These are phyloP conservation scores for Ophiostoma himal-ulmi DNA, from an alignment of 2,329 filamentous ascomycete species.

Conservation along the genomic window DNA sequence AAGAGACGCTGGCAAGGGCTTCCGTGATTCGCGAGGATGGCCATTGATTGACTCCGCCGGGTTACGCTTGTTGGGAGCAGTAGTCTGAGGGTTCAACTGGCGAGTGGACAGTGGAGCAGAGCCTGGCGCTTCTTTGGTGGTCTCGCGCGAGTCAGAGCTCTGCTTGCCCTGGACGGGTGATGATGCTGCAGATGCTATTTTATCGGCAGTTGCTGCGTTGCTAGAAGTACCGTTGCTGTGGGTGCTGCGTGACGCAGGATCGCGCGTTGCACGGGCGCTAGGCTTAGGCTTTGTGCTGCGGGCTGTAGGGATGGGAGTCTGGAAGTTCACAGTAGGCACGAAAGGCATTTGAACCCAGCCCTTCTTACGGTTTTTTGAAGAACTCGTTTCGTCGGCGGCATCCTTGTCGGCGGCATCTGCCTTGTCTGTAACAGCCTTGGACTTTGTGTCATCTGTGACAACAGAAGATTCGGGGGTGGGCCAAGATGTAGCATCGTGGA, in stretches of 20 bases:
- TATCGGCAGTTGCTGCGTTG: slow-evolving; percentile 24
- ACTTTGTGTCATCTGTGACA: slow-evolving; percentile 63
- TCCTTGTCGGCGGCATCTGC: slow-evolving; percentile 59
- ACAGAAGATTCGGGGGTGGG: slow-evolving; percentile 79
- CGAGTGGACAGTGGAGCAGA: slow-evolving; percentile 32
- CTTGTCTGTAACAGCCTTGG: slow-evolving; percentile 53
- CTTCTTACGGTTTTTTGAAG: slow-evolving; percentile 56
- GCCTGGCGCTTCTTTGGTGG: slow-evolving; percentile 33
- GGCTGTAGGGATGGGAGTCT: slow-evolving; percentile 63
- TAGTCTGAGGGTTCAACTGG: slow-evolving; percentile 33
- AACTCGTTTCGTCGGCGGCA: slow-evolving; percentile 48
- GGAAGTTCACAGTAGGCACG: slow-evolving; percentile 78
- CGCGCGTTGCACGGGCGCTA: slow-evolving; percentile 42
- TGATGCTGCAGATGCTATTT: slow-evolving; percentile 19
- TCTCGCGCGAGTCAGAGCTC: slow-evolving; percentile 31
- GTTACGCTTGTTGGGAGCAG: slow-evolving; percentile 40
- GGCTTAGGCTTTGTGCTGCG: slow-evolving; percentile 48
- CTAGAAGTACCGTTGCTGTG: slow-evolving; percentile 16
- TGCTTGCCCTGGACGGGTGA: slow-evolving; percentile 35
- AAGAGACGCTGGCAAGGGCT: slow-evolving; percentile 34
- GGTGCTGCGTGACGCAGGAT: slow-evolving; percentile 31
- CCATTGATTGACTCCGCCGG: slow-evolving; percentile 38
- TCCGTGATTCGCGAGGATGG: slow-evolving; percentile 43
- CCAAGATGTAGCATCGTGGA: slow-evolving; percentile 75
- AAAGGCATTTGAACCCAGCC: slow-evolving; percentile 80